Percentiles rank a stretch among this genome's conserved stretches.
Conservation (phyloP, 2,329 filamentous ascomycete species). For the Diaporthe humulicola region DNA sequence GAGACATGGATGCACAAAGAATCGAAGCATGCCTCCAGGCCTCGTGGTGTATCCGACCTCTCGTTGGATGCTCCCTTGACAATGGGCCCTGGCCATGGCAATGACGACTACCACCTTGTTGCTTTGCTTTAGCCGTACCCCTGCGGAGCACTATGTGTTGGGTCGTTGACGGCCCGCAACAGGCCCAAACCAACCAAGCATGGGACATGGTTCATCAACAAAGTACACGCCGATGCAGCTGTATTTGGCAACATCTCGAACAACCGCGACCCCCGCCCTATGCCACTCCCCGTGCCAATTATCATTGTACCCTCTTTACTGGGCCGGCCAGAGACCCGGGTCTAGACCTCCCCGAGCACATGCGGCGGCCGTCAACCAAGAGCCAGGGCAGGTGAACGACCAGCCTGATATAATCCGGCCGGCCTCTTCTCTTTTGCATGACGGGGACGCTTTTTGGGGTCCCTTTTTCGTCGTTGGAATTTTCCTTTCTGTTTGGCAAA, state of each 20-base stretch:
- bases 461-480: slow-evolving; percentile 4
- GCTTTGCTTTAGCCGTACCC: not conserved
- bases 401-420: slow-evolving; percentile 25
- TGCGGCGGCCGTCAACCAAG: slow-evolving; percentile 12
- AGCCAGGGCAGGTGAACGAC: not conserved
- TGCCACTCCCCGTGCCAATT: not conserved
- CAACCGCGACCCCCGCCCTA: slow-evolving; percentile 1
- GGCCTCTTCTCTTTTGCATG: slow-evolving; percentile 3
- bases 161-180: slow-evolving; percentile 7
- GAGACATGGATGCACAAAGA: slow-evolving; percentile 10
- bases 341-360: slow-evolving; percentile 19
- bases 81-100: slow-evolving; percentile 10
- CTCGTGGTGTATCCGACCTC: slow-evolving; percentile 12
- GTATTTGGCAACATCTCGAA: slow-evolving; percentile 33
- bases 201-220: slow-evolving; percentile 12
- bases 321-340: slow-evolving; percentile 2
- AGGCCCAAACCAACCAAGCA: slow-evolving; percentile 26
- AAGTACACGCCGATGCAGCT: not conserved
- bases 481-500: slow-evolving; percentile 20
- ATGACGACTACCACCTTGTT: slow-evolving; percentile 22
- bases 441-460: slow-evolving; percentile 23
- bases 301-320: not conserved
- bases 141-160: not conserved
- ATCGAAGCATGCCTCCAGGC: slow-evolving; percentile 7
- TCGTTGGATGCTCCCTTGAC: slow-evolving; percentile 26